phyloP scores from a whole-genome alignment of 352 stramenopile species.

The Aphanomyces stellatus region DNA sequence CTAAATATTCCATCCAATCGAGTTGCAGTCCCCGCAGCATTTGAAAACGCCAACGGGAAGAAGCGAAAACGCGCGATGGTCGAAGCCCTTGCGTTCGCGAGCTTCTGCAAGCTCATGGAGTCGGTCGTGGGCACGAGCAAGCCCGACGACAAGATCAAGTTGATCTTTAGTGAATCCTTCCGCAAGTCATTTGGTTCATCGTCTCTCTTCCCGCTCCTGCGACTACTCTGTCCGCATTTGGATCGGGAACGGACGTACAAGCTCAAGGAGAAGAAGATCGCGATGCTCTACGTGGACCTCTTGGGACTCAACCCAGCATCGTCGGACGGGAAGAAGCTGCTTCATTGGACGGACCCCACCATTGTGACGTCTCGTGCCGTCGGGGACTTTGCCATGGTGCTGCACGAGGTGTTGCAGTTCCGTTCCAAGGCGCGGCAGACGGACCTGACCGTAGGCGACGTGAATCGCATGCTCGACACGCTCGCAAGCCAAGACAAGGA shows the following conservation, averaged over 20 bases:
- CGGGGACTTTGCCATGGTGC: slow-evolving; percentile 69
- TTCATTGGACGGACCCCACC: slow-evolving; percentile 76
- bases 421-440: slow-evolving; percentile 31
- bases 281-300: slow-evolving; percentile 63
- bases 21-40: no score
- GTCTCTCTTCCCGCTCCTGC: slow-evolving; percentile 66
- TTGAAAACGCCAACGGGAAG: no score
- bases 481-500: slow-evolving; percentile 40
- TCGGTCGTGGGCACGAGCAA: slow-evolving; percentile 58
- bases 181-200: slow-evolving; percentile 38
- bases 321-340: slow-evolving; percentile 63
- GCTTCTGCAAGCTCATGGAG: slow-evolving; percentile 65
- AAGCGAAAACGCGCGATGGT: no score
- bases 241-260: slow-evolving; percentile 82
- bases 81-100: slow-evolving; percentile 49
- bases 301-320: slow-evolving; percentile 54
- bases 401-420: slow-evolving; percentile 66
- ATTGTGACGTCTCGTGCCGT: slow-evolving; percentile 72
- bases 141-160: slow-evolving; percentile 57
- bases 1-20: no score
- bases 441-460: slow-evolving; percentile 35
- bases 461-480: slow-evolving; percentile 53
- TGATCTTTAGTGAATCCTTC: slow-evolving; percentile 67
- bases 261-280: slow-evolving; percentile 83
- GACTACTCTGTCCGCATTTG: slow-evolving; percentile 64